Evolutionary conservation across 306 rosid species (phyloP).

Genomic region (Vigna angularis): DNA sequence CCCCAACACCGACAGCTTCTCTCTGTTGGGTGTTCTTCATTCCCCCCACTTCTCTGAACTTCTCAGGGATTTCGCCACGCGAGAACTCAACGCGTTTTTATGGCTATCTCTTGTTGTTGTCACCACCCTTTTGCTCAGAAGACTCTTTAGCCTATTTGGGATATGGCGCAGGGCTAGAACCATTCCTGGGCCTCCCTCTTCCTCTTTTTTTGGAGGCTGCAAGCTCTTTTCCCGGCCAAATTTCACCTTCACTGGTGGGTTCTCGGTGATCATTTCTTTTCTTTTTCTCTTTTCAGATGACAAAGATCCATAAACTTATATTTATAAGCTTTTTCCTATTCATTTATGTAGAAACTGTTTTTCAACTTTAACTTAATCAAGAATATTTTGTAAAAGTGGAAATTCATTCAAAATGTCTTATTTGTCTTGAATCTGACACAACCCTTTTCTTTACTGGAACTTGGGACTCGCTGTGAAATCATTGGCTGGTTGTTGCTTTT

Average conservation of each 20-base stretch:
- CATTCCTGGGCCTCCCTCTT: constrained; percentile 71
- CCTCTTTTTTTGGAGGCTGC: constrained; percentile 67
- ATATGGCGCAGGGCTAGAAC: constrained; percentile 57
- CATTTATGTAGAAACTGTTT: background rate
- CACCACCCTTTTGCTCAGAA: constrained; percentile 57
- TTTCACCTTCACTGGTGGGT: constrained; percentile 59
- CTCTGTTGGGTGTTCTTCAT: background rate
- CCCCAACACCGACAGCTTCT: too few relatives aligned
- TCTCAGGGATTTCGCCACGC: constrained; percentile 57
- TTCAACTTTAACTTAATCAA: too few relatives aligned
- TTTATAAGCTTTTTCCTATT: too few relatives aligned
- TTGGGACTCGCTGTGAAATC: too few relatives aligned
- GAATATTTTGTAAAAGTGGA: too few relatives aligned
- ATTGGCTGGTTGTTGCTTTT: background rate
- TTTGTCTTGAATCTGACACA: background rate
- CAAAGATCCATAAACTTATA: background rate
- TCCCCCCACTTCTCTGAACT: constrained; percentile 31
- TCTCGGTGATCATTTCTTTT: background rate
- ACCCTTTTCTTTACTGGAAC: background rate
- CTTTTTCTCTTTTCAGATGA: background rate
- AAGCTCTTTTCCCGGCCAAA: constrained; percentile 59
- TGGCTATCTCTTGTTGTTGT: constrained; percentile 64
- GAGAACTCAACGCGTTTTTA: constrained; percentile 79
- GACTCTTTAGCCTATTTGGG: constrained; percentile 45
- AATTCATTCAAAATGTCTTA: too few relatives aligned